Evolutionary conservation across 331 rosid species (phyloP), one percentile per base, ranked within the genome.

Genomic region (Acacia pycnantha): DNA sequence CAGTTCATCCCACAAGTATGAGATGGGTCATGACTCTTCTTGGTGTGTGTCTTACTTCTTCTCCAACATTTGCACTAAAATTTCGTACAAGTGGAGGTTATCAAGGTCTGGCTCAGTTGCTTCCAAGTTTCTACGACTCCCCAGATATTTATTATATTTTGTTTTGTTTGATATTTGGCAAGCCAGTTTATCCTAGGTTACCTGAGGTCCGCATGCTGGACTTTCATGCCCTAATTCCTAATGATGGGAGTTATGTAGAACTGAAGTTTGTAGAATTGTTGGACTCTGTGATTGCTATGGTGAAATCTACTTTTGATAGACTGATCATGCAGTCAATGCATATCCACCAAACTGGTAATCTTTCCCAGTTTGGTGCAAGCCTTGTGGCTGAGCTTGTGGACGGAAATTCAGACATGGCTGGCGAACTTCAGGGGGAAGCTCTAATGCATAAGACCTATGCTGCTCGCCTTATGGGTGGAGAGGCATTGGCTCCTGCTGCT

Each of bases 361-460:
- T 97, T 85, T 92, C 98, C 81, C 95, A 88, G 94, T 91, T 91
- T 86, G 88, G 97, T 84, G 98, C 97, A 72, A 93, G 99, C 85
- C 94, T 97, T 81, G 95, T 92, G 85, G 99, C 97, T 21, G 98
- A 96, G 88, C 98, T 96, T 85, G 97, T 89, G 54, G 98, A 97
- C 70, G 97, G 91, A 80, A 90, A 89, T 90, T 92, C 97, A 68
- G 99, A 97, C 84, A 94, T 94, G 92, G 87, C 98, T 44, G 99
- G 99, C 70, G 98, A 97, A 90, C 97, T 97, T 85, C 99, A 97
- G 83, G 99, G 99, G 79, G 99, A 97, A 89, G 99, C 99, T 35
- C 82, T 97, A 85, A 91, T 97, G 99, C 99, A 97, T 84, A 97
- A 97, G 92, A 97, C 99, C 70, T 97, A 97, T 87, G 99, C 99